These are phyloP conservation scores for Esteya vermicola DNA, from an alignment of 2,329 filamentous ascomycete species.

Conservation along the genomic window DNA sequence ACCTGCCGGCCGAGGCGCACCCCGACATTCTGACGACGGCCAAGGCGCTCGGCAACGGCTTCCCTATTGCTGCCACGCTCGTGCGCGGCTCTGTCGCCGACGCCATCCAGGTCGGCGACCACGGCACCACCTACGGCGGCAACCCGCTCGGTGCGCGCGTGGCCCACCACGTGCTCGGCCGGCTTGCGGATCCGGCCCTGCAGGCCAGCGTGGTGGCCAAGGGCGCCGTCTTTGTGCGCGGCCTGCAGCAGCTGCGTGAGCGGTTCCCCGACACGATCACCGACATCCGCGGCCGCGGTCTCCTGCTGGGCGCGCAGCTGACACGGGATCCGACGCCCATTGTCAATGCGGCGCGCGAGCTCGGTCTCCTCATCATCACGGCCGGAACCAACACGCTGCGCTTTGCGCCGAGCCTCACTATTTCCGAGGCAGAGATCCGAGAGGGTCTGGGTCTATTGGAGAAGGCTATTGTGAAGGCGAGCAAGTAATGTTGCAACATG, in stretches of 20 bases:
- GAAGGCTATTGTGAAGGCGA: constrained; percentile 39
- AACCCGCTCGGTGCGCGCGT: constrained; percentile 78
- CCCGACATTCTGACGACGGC: constrained; percentile 89
- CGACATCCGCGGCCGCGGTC: constrained; percentile 68
- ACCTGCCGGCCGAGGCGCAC: constrained; percentile 64
- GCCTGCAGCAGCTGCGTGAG: constrained; percentile 31
- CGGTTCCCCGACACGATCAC: constrained; percentile 54
- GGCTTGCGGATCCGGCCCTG: constrained; percentile 57
- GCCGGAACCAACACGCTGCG: constrained; percentile 84
- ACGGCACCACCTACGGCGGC: constrained; percentile 88
- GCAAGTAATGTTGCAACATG: too few relatives aligned
- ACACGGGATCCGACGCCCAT: constrained; percentile 57
- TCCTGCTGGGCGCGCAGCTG: constrained; percentile 81
- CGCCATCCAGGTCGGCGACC: constrained; percentile 55
- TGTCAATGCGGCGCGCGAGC: constrained; percentile 73
- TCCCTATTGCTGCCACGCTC: constrained; percentile 78
- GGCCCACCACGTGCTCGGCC: constrained; percentile 71
- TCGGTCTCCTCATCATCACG: constrained; percentile 80
- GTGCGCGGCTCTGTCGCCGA: constrained; percentile 48
- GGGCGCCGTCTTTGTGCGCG: constrained; percentile 31
- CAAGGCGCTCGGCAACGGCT: constrained; percentile 92
- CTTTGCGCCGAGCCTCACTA: constrained; percentile 77
- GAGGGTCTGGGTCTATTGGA: constrained; percentile 64
- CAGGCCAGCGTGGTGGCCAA: constrained; percentile 58
- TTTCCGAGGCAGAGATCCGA: constrained; percentile 68